A percentile compares a stretch with the other conserved stretches of the same genome.
These are phyloP conservation scores for Pseudogymnoascus sp. DNA, from an alignment of 2,329 filamentous ascomycete genomes.

Conservation along the genomic window DNA sequence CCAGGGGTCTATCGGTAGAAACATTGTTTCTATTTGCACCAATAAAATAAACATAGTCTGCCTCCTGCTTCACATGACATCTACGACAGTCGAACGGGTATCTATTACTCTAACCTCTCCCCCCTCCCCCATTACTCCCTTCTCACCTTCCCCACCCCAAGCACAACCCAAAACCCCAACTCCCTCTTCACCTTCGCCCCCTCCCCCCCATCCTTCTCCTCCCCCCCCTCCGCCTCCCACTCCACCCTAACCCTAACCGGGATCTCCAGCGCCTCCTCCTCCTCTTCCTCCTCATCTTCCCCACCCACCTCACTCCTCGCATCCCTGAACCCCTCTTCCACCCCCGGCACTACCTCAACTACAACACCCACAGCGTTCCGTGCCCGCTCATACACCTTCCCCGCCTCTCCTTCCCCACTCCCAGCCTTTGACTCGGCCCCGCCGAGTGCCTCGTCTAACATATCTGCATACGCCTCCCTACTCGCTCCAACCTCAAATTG, in stretches of 20 bases:
- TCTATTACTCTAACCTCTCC: constrained; percentile 4
- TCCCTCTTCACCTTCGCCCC: constrained; percentile 71
- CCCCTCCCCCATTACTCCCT: constrained; percentile 29
- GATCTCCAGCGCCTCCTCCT: constrained; percentile 67
- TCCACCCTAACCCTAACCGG: constrained; percentile 89
- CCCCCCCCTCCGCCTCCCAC: constrained; percentile 65
- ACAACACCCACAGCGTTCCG: constrained; percentile 94
- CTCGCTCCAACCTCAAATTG: constrained; percentile 92
- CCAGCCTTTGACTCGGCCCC: constrained; percentile 21
- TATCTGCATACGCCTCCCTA: constrained; percentile 47
- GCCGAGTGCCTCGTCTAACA: constrained; percentile 79
- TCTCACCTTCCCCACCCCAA: constrained; percentile 76
- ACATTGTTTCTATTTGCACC: neutral
- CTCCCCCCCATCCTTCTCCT: constrained; percentile 50
- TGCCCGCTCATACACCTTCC: constrained; percentile 92
- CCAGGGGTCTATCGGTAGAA: neutral
- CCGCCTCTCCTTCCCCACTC: constrained; percentile 61
- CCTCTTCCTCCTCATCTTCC: constrained; percentile 34
- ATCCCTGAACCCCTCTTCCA: constrained; percentile 26
- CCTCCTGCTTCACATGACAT: neutral
- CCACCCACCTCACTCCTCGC: constrained; percentile 21
- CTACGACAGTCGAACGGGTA: constrained; percentile 10
- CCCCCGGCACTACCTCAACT: constrained; percentile 70
- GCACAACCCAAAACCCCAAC: constrained; percentile 89
- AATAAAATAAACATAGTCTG: neutral